Conservation (phyloP, 2,329 filamentous ascomycete species). For the Cladobotryum protrusum region DNA sequence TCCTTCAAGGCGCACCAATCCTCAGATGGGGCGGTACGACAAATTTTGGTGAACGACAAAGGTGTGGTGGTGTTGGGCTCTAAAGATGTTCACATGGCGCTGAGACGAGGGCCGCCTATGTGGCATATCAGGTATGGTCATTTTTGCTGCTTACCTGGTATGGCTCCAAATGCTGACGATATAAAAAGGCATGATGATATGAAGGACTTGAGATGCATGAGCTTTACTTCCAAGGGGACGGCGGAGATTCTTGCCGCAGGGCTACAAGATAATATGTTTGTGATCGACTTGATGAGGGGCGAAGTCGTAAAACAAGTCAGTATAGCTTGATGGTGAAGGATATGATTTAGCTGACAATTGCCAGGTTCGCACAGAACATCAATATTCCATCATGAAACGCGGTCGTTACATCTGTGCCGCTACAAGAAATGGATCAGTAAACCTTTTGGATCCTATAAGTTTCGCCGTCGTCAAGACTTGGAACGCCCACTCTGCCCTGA, state of each 20-base stretch:
- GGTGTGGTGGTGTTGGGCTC: constrained; percentile 82
- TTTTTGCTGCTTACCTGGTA: background rate
- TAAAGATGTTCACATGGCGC: constrained; percentile 82
- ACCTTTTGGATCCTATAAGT: constrained; percentile 75
- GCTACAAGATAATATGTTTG: constrained; percentile 79
- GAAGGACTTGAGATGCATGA: constrained; percentile 88
- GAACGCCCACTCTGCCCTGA: constrained; percentile 80
- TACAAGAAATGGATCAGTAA: constrained; percentile 72
- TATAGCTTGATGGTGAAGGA: background rate
- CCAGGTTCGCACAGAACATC: constrained; percentile 62
- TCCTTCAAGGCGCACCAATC: constrained; percentile 75
- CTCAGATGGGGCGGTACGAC: constrained; percentile 72
- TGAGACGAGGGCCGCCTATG: constrained; percentile 71
- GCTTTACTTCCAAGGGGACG: constrained; percentile 81
- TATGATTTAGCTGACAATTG: constrained; percentile 23
- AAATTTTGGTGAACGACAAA: constrained; percentile 85
- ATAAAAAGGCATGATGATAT: constrained; percentile 62
- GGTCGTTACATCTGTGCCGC: constrained; percentile 89
- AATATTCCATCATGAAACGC: constrained; percentile 89
- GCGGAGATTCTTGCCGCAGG: constrained; percentile 82
- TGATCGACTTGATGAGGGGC: constrained; percentile 63
- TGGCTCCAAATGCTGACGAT: constrained; percentile 15
- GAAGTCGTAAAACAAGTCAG: constrained; percentile 60
- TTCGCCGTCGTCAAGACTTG: constrained; percentile 79
- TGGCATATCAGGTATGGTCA: constrained; percentile 73